A percentile compares a stretch with the other conserved stretches of the same genome.
Conservation (phyloP, 805 yeast species). For the Ogataea zsoltii region DNA sequence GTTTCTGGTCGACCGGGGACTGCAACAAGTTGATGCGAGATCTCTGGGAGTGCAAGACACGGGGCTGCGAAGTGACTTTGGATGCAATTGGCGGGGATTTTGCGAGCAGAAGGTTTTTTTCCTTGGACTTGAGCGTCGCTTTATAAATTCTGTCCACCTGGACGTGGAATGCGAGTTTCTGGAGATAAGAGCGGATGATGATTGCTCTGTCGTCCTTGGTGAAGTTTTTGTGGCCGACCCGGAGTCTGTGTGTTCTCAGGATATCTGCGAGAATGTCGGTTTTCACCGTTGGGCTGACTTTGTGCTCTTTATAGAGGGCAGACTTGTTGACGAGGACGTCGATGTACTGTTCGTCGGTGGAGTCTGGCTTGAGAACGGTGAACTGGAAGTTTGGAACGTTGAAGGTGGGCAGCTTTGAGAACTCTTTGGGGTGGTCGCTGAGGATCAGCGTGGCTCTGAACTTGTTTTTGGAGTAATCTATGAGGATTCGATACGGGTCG, state of each 20-base stretch:
- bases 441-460: constrained; percentile 62
- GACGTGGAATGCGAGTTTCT: constrained; percentile 55
- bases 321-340: constrained; percentile 44
- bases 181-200: constrained; percentile 51
- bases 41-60: constrained; percentile 1
- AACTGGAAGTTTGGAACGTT: constrained; percentile 36
- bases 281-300: constrained; percentile 40
- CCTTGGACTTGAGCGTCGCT: constrained; percentile 39
- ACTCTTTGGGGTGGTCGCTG: constrained; percentile 47
- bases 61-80: constrained; percentile 4
- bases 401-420: constrained; percentile 31
- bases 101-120: constrained; percentile 5
- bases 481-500: constrained; percentile 65
- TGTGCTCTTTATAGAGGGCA: constrained; percentile 59
- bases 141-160: constrained; percentile 67
- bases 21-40: constrained; percentile 5
- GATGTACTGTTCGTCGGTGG: constrained; percentile 47
- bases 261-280: constrained; percentile 40
- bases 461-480: constrained; percentile 67
- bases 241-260: constrained; percentile 20
- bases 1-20: neutral
- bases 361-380: constrained; percentile 40
- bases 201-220: constrained; percentile 42
- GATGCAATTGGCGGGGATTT: constrained; percentile 1
- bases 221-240: constrained; percentile 17